A percentile compares a stretch with the other conserved stretches of the same genome.
These are phyloP conservation scores for Stephanodiscus triporus DNA, from an alignment of 108 stramenopile genomes.

Conservation along the genomic window DNA sequence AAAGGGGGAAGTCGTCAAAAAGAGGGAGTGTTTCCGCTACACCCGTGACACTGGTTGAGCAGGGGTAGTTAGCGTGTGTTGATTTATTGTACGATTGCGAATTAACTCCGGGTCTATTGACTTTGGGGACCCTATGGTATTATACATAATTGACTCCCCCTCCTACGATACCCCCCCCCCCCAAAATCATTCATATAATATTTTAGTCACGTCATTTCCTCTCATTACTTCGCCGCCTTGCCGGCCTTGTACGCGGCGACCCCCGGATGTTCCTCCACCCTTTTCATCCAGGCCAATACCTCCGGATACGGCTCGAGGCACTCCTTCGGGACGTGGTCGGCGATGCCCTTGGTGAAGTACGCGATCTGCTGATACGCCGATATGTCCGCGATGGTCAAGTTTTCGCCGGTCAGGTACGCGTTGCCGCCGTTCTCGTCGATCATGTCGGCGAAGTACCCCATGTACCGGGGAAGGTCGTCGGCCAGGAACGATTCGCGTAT, in stretches of 20 bases:
- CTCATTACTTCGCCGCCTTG: slow-evolving; percentile 16
- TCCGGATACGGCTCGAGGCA: slow-evolving; percentile 55
- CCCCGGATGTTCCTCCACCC: slow-evolving; percentile 38
- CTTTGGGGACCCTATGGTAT: too few relatives aligned
- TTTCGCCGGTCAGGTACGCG: slow-evolving; percentile 35
- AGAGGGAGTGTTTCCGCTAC: too few relatives aligned
- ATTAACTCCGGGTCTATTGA: too few relatives aligned
- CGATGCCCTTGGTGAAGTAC: slow-evolving; percentile 55
- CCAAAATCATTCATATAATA: too few relatives aligned
- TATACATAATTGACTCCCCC: too few relatives aligned
- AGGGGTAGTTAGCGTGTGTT: too few relatives aligned
- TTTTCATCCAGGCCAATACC: slow-evolving; percentile 48
- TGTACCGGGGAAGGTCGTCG: slow-evolving; percentile 57
- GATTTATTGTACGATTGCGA: too few relatives aligned
- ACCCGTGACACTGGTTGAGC: too few relatives aligned
- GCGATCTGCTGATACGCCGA: slow-evolving; percentile 41
- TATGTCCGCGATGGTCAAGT: slow-evolving; percentile 79
- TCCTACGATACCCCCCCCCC: too few relatives aligned
- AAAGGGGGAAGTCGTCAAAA: too few relatives aligned
- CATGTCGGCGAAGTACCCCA: slow-evolving; percentile 39
- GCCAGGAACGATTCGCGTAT: slow-evolving; percentile 55
- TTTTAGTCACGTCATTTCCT: too few relatives aligned
- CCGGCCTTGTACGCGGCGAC: slow-evolving; percentile 51
- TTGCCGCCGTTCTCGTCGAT: slow-evolving; percentile 51
- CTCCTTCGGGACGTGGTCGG: slow-evolving; percentile 63